Base-by-base conservation (phyloP, 2,329 filamentous ascomycete species). In the Alternaria viburni region DNA sequence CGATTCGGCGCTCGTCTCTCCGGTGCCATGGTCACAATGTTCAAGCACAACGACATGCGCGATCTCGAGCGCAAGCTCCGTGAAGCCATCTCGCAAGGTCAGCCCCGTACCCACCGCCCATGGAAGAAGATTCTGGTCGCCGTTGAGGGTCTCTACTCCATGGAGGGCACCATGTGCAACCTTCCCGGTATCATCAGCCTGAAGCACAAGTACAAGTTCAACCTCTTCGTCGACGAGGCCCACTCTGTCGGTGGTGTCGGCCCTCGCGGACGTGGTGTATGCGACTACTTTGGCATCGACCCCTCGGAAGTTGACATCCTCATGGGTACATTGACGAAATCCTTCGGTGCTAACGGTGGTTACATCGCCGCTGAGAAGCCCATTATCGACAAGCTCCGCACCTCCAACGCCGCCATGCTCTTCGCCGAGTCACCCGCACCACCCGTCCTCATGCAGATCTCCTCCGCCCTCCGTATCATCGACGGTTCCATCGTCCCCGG, bases 71-170 rank as follows among this genome's bases (percentile, higher is more conserved):
- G 88, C 63, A 89, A 91, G 72, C 88, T 99, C 7, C 91, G 96
- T 45, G 94, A 98, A 78, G 91, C 90, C 69, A 98, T 99, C 77
- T 94, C 95, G 13, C 95, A 98, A 82, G 96, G 96, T 47, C 96
- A 99, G 79, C 96, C 96, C 57, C 91, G 96, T 69, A 99, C 95
- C n/a, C 96, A 99, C 81, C 91, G 96, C 28, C 96, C 96, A 1
- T 99, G 96, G 96, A 97, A 97, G 86, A 99, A 98, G 88, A 98
- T 99, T 64, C 81, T 99, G 55, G 92, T 99, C 47, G 94, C 95
- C 41, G 93, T 99, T 41, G 96, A 99, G 80, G 96, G 96, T 72
- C 87, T 99, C 19, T 99, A 99, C 86, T 98, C 95, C 1, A 99
- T 99, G 96, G 96, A 99, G 83, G 96, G 96, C 52, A 97, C 94